phyloP scores from a whole-genome alignment of 768 basidiomycete species.

The Boletus subcaerulescens region DNA sequence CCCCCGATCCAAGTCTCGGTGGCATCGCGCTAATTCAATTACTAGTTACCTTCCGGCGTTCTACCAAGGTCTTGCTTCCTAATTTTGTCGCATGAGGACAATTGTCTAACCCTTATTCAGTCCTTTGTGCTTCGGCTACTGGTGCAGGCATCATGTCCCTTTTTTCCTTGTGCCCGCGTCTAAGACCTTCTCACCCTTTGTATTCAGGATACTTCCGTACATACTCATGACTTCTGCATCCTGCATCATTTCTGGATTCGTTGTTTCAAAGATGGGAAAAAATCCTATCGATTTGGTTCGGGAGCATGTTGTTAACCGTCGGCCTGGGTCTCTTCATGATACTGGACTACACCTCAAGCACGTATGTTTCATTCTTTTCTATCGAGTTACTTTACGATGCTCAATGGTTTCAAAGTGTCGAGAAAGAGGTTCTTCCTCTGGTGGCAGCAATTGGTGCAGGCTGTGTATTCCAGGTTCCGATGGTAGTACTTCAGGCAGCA shows the following conservation, averaged over 20 bases:
- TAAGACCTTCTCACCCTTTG: neutral
- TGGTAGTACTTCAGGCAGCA: constrained; percentile 75
- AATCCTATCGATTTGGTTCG: constrained; percentile 63
- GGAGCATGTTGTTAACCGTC: constrained; percentile 54
- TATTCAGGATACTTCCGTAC: constrained; percentile 65
- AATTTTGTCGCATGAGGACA: neutral
- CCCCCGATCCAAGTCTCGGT: too few relatives aligned
- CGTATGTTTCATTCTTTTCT: constrained; percentile 27
- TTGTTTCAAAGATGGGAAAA: constrained; percentile 53
- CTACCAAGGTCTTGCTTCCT: constrained; percentile 45
- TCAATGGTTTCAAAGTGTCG: constrained; percentile 40
- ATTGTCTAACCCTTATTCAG: constrained; percentile 16
- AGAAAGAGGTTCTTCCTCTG: constrained; percentile 60
- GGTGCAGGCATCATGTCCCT: constrained; percentile 63
- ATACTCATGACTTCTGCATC: constrained; percentile 55
- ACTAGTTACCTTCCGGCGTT: constrained; percentile 67
- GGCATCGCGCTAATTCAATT: neutral
- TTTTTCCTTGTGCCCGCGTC: constrained; percentile 29
- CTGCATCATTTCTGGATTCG: constrained; percentile 55
- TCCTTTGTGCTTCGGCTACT: constrained; percentile 70
- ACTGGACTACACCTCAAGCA: constrained; percentile 55
- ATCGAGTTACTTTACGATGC: neutral
- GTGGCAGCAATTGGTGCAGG: constrained; percentile 63
- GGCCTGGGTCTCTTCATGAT: constrained; percentile 73
- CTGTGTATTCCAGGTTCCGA: constrained; percentile 59